phyloP scores from a whole-genome alignment of 257 asterid genomes.

The Cynanchum wilfordii region DNA sequence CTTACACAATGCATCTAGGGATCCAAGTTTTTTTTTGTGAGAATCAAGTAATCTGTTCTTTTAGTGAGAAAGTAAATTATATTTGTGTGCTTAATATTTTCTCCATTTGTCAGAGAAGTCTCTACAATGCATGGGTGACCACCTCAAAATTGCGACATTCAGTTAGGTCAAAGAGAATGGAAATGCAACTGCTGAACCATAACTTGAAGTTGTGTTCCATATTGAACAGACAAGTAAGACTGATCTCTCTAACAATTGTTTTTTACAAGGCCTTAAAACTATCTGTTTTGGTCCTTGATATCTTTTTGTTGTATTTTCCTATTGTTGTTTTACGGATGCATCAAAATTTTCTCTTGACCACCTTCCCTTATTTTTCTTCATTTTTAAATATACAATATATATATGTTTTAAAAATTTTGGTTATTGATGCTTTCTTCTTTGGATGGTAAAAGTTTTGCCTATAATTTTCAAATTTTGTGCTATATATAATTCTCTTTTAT shows the following conservation, averaged over 20 bases:
- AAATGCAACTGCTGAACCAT: constrained; percentile 47
- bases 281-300: background rate
- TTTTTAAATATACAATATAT: background rate
- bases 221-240: constrained; percentile 62
- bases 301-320: background rate
- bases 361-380: background rate
- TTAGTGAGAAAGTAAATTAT: background rate
- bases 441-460: background rate
- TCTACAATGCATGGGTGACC: constrained; percentile 68
- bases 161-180: constrained; percentile 53
- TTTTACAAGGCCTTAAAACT: background rate
- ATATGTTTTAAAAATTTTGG: background rate
- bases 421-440: background rate
- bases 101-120: constrained; percentile 50
- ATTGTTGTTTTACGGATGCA: background rate
- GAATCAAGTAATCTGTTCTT: background rate
- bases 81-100: constrained; percentile 2
- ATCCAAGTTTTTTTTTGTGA: background rate
- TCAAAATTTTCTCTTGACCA: background rate
- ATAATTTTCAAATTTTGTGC: background rate
- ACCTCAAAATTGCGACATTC: constrained; percentile 55
- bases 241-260: background rate
- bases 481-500: background rate
- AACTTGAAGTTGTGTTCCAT: constrained; percentile 58
- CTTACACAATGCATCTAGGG: background rate